Evolutionary conservation across 2,329 filamentous ascomycete species (phyloP).

Genomic region (Cercospora berteroae): DNA sequence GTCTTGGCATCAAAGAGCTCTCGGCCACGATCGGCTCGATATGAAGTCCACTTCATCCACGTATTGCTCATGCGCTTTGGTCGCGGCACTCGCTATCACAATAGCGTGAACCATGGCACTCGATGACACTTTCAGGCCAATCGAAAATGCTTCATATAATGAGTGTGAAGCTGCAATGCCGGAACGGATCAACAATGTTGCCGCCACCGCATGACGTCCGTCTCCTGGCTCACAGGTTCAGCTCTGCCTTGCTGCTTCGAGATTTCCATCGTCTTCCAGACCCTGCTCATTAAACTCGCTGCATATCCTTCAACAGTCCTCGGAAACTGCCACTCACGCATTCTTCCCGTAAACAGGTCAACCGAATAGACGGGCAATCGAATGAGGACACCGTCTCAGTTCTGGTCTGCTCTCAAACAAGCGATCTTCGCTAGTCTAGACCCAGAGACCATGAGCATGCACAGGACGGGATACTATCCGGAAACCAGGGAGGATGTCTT

Average conservation of each 20-base stretch:
- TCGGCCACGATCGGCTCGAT: no score
- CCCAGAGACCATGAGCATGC: background rate
- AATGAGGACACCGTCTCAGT: background rate
- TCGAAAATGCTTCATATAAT: no score
- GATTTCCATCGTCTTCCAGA: background rate
- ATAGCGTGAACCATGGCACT: no score
- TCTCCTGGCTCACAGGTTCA: no score
- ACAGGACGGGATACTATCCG: constrained; percentile 5
- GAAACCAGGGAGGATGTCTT: constrained; percentile 13
- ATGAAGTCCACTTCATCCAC: no score
- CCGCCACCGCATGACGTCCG: background rate
- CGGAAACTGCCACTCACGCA: background rate
- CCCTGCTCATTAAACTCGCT: background rate
- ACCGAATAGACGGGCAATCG: background rate
- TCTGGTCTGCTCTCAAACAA: background rate
- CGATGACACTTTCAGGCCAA: no score
- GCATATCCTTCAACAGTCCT: background rate
- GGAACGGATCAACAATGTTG: background rate
- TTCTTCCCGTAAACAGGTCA: no score
- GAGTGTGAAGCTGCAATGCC: no score
- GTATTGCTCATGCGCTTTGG: no score
- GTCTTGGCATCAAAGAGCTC: background rate
- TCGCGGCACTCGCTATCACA: no score
- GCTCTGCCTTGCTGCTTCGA: background rate
- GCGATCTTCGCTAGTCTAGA: background rate